Percentiles rank a stretch among this genome's conserved stretches.
Evolutionary conservation across 106 monocot genomes (phyloP).

Genomic region (Platanthera guangdongensis): DNA sequence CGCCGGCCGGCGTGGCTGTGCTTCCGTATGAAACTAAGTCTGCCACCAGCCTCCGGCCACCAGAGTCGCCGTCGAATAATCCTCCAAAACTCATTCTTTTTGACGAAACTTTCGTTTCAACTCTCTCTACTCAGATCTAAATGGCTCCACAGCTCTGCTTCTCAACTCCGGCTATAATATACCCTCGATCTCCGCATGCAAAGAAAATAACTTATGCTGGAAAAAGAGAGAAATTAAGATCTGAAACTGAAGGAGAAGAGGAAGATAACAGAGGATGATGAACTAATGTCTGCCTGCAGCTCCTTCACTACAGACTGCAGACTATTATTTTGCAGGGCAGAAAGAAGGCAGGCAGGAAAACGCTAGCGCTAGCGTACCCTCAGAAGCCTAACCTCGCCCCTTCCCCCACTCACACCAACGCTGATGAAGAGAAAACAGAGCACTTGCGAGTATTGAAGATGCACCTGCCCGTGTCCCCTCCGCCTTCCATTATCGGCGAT

Average conservation of each 20-base stretch:
- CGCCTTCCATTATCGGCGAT: slow-evolving; percentile 1
- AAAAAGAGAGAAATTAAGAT: not conserved
- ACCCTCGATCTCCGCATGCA: not conserved
- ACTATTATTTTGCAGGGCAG: not conserved
- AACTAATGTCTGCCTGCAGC: slow-evolving; percentile 5
- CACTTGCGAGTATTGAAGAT: not conserved
- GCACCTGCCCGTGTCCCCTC: not conserved
- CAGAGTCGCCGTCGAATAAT: slow-evolving; percentile 5
- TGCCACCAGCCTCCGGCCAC: not conserved
- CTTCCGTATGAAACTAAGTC: not conserved
- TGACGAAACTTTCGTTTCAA: not conserved
- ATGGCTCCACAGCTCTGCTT: not conserved
- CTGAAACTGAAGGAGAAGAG: not conserved
- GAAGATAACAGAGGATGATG: slow-evolving; percentile 4
- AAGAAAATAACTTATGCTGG: not conserved
- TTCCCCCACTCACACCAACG: not conserved
- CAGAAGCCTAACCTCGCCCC: not conserved
- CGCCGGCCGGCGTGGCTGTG: slow-evolving; percentile 3
- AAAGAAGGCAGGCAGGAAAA: slow-evolving; percentile 5
- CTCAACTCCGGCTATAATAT: not conserved
- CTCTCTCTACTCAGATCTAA: slow-evolving; percentile 7
- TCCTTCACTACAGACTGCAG: not conserved
- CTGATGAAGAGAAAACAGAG: not conserved
- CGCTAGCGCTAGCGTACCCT: not conserved
- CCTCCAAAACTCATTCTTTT: slow-evolving; percentile 7